Evolutionary conservation across 495 filamentous ascomycete species (phyloP), one percentile per base, ranked within the genome.

Genomic region (Barbatosphaeria neglecta): DNA sequence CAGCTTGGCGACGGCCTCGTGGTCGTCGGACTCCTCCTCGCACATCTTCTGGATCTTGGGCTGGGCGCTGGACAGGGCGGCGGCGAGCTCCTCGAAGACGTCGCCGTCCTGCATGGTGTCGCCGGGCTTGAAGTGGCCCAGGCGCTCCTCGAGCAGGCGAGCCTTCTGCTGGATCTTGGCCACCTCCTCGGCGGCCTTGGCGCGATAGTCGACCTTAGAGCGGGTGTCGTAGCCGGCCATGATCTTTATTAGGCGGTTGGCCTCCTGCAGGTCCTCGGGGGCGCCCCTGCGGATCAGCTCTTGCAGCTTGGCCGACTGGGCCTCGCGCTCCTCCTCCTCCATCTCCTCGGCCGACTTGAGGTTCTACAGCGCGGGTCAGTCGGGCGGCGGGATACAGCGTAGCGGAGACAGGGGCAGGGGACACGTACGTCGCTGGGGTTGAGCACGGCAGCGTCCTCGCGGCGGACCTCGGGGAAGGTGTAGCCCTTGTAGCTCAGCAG

Each of bases 1-100:
- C 22, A 98, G 67, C 67, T 97, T 96, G 38, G 86, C 84, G 9
- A 98, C 92, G 15, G 92, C 92, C 65, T 96, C 93, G 41, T 86
- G 78, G 58, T 98, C 92, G 35, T 97, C 92, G 13, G 87, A 95
- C 58, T 98, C 92, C 57, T 97, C 92, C 60, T 98, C 93, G 60
- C 93, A 95, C 90, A 98, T 98, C 67, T 83, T 95, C 57, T 95
- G 89, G 46, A 97, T 98, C 69, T 98, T 97, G 1, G 92, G 93
- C 45, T 97, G 93, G 10, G 92, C 93, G 53, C 86, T 95, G 61
- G 86, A 86, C 24, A 98, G 69, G 4, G 92, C 81, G 55, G 81
- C 84, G n/a, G 88, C 88, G 43, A 98, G 78, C 69, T 97, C 92
- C 75, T 95, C 87, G 55, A 89, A 98, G 24, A 95, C 88, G 63